phyloP scores from a whole-genome alignment of 306 rosid species.

The Alnus rubra region DNA sequence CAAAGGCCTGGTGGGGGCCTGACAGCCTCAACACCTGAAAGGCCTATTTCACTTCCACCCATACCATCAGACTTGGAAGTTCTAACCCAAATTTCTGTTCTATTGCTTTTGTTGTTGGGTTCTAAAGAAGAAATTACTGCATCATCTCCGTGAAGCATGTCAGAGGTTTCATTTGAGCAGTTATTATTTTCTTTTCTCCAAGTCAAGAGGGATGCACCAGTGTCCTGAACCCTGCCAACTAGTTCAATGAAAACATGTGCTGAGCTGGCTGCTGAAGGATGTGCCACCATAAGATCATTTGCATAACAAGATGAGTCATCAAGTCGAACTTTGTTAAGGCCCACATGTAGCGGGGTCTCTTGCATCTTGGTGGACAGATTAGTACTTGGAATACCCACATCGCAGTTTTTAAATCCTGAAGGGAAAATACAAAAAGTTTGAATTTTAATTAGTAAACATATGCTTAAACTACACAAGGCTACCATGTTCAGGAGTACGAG shows the following conservation, averaged over 20 bases:
- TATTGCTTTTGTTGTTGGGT: slow-evolving; percentile 26
- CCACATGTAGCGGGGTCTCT: slow-evolving; percentile 27
- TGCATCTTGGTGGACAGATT: slow-evolving; percentile 26
- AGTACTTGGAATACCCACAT: slow-evolving; percentile 7
- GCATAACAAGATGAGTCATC: slow-evolving; percentile 47
- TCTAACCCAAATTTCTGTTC: slow-evolving; percentile 13
- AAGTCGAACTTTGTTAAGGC: slow-evolving; percentile 53
- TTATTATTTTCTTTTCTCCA: slow-evolving; percentile 21
- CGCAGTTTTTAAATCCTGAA: slow-evolving; percentile 33
- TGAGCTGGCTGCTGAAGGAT: slow-evolving; percentile 44
- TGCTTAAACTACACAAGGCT: slow-evolving; percentile 3
- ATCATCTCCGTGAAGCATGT: slow-evolving; percentile 29
- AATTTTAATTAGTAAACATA: not conserved
- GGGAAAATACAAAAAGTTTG: not conserved
- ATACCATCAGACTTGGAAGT: slow-evolving; percentile 17
- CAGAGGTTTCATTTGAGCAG: slow-evolving; percentile 31
- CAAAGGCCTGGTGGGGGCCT: slow-evolving; percentile 3
- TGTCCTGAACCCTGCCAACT: slow-evolving; percentile 27
- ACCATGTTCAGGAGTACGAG: not conserved
- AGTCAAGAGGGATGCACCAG: slow-evolving; percentile 15
- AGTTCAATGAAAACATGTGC: slow-evolving; percentile 25
- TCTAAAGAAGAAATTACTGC: slow-evolving; percentile 20
- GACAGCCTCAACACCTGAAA: slow-evolving; percentile 19
- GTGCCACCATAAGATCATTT: slow-evolving; percentile 35
- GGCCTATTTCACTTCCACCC: slow-evolving; percentile 29